Evolutionary conservation across 2,329 filamentous ascomycete genomes (phyloP).

Genomic region (Teratosphaeria zuluensis): DNA sequence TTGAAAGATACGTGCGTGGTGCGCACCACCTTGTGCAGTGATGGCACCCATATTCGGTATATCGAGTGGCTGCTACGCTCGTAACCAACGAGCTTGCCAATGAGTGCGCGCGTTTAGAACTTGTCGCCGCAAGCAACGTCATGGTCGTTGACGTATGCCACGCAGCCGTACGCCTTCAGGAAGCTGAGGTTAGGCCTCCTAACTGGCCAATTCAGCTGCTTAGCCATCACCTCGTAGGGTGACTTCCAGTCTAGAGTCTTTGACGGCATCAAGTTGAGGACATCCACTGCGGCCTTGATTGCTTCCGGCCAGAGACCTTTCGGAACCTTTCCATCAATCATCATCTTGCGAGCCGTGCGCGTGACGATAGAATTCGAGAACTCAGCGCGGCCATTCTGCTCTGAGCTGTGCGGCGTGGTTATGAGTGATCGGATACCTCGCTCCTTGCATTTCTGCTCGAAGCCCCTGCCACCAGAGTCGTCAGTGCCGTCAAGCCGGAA

Average conservation of each 20-base stretch:
- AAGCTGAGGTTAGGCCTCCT: background rate
- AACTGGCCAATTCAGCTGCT: background rate
- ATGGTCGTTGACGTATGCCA: background rate
- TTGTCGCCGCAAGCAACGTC: too few relatives aligned
- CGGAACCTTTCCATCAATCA: background rate
- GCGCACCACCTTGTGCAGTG: background rate
- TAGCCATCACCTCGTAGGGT: background rate
- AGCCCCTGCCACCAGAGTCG: background rate
- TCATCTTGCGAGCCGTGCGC: background rate
- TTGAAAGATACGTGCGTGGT: background rate
- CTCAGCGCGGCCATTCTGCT: background rate
- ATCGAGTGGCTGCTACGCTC: background rate
- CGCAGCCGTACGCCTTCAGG: background rate
- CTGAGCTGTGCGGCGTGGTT: background rate
- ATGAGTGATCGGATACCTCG: background rate
- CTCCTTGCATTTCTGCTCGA: background rate
- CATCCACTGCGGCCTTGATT: background rate
- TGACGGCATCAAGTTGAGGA: background rate
- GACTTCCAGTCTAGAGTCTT: background rate
- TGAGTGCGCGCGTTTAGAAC: background rate
- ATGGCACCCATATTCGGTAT: background rate
- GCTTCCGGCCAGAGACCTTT: background rate
- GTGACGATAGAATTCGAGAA: background rate
- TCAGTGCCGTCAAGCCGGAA: background rate
- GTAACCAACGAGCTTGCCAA: background rate